These are phyloP conservation scores for Aspergillus caelatus DNA, from an alignment of 2,329 filamentous ascomycete species.

Conservation along the genomic window DNA sequence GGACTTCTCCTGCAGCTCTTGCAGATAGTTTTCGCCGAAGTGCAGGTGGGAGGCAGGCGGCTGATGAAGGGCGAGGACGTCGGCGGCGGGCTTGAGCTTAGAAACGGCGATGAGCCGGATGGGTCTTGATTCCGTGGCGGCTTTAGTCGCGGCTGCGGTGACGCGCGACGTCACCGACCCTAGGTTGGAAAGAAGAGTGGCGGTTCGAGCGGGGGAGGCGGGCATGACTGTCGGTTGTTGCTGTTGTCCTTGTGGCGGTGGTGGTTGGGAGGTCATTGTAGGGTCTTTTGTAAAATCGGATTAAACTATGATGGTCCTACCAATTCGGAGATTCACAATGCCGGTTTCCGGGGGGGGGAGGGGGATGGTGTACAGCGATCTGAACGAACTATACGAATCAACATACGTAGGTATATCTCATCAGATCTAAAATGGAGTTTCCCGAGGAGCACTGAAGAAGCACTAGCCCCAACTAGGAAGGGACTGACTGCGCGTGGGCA, in stretches of 20 bases:
- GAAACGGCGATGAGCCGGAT: conserved; percentile 86
- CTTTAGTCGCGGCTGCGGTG: conserved; percentile 48
- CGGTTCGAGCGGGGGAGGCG: conserved; percentile 59
- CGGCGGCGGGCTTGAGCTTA: conserved; percentile 90
- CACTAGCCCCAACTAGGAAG: not conserved
- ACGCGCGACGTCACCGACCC: conserved; percentile 63
- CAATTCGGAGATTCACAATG: not conserved
- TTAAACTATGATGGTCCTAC: not conserved
- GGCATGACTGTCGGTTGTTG: conserved; percentile 53
- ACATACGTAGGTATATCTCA: not conserved
- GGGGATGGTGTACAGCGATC: not conserved
- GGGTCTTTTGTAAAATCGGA: not conserved
- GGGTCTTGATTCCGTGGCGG: conserved; percentile 24
- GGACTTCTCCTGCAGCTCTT: conserved; percentile 87
- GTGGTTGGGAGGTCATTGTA: conserved; percentile 17
- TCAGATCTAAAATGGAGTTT: not conserved
- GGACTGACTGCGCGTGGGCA: not conserved
- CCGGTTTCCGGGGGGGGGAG: not conserved
- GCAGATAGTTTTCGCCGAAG: conserved; percentile 96
- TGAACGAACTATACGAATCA: not conserved
- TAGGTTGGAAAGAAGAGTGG: conserved; percentile 65
- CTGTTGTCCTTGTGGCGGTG: conserved; percentile 19
- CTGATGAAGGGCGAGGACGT: conserved; percentile 81
- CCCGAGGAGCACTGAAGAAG: not conserved
- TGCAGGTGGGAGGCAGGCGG: conserved; percentile 65